These are phyloP conservation scores for Solanum habrochaites DNA, from an alignment of 257 asterid species.

Conservation along the genomic window DNA sequence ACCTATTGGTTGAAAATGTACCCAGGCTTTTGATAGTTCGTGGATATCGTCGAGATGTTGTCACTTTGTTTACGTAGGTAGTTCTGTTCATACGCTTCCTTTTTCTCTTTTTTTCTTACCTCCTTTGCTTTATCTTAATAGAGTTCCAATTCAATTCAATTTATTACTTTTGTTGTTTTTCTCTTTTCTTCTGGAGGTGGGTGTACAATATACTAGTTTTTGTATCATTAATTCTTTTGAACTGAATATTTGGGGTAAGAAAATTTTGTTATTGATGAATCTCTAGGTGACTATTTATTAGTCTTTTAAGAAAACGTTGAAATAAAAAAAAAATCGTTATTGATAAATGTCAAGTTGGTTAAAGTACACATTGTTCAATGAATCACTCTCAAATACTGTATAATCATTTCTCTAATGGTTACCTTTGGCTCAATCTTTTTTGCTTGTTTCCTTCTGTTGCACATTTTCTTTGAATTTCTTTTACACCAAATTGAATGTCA, in stretches of 20 bases:
- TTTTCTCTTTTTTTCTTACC: too few relatives aligned
- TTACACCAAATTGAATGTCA: neutral
- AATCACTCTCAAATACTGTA: neutral
- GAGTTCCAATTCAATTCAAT: neutral
- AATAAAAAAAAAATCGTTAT: neutral
- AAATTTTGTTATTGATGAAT: neutral
- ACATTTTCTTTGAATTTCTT: too few relatives aligned
- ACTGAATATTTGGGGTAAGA: neutral
- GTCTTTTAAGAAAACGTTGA: neutral
- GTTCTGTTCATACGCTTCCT: neutral
- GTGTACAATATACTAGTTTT: neutral
- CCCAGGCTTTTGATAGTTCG: conserved; percentile 91
- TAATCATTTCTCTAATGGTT: neutral
- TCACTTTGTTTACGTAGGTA: conserved; percentile 79
- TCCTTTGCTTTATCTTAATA: neutral
- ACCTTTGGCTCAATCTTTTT: neutral
- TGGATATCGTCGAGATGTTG: conserved; percentile 93
- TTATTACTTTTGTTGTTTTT: neutral
- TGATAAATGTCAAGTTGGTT: neutral
- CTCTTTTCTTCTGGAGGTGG: neutral
- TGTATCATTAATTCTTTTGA: neutral
- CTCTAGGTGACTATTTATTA: neutral
- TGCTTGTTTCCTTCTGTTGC: neutral
- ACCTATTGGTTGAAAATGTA: conserved; percentile 86
- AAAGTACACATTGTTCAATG: neutral